A percentile compares a stretch with the other conserved stretches of the same genome.
These are phyloP conservation scores for Ogataea wickerhamii DNA, from an alignment of 805 yeast genomes.

Conservation along the genomic window DNA sequence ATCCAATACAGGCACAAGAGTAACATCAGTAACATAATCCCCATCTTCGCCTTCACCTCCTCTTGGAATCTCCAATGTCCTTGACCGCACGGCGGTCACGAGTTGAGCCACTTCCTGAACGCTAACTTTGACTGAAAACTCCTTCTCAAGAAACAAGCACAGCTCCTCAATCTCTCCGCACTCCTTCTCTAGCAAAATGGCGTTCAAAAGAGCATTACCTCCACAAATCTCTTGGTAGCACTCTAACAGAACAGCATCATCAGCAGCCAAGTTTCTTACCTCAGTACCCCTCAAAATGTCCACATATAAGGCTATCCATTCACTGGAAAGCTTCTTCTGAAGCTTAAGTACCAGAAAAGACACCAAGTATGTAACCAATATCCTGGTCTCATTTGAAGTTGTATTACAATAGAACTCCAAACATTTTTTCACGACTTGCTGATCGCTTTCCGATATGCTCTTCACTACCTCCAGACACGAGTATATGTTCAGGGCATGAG, in stretches of 20 bases:
- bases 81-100: slow-evolving; percentile 47
- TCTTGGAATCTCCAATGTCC: slow-evolving; percentile 67
- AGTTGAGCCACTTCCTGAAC: slow-evolving; percentile 19
- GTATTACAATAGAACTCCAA: slow-evolving; percentile 17
- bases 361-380: slow-evolving; percentile 25
- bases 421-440: slow-evolving; percentile 16
- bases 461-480: slow-evolving; percentile 22
- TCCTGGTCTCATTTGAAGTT: slow-evolving; percentile 23
- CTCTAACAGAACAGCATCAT: slow-evolving; percentile 27
- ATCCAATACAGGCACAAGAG: slow-evolving; percentile 65
- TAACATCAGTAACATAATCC: slow-evolving; percentile 46
- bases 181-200: slow-evolving; percentile 9
- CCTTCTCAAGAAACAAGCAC: slow-evolving; percentile 15
- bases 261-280: slow-evolving; percentile 28
- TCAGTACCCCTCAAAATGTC: slow-evolving; percentile 33
- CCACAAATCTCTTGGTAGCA: slow-evolving; percentile 11
- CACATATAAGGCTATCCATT: slow-evolving; percentile 27
- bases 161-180: slow-evolving; percentile 17
- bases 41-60: slow-evolving; percentile 17
- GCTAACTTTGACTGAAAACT: slow-evolving; percentile 12
- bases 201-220: slow-evolving; percentile 13
- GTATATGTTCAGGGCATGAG: slow-evolving; percentile 31
- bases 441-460: slow-evolving; percentile 18
- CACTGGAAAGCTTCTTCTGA: slow-evolving; percentile 1
- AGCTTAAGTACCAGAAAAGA: slow-evolving; percentile 16